phyloP scores from a whole-genome alignment of 768 basidiomycete genomes.

The Mycena crocata region DNA sequence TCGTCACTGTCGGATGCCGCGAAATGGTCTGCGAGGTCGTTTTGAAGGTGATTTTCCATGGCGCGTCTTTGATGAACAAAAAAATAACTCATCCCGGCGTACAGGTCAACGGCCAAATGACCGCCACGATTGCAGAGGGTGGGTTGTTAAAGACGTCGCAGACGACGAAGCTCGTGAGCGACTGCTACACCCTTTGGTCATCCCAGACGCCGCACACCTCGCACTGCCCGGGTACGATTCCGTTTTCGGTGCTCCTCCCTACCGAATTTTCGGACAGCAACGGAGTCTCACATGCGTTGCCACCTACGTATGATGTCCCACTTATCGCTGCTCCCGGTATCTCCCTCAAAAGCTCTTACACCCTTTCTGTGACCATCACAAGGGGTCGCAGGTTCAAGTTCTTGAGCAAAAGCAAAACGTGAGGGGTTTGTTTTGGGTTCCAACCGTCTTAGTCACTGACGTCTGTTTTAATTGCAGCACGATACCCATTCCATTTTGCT shows the following conservation, averaged over 20 bases:
- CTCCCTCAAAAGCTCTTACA: slow-evolving; percentile 56
- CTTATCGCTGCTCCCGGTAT: slow-evolving; percentile 50
- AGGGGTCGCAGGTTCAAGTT: slow-evolving; percentile 54
- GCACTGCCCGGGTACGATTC: slow-evolving; percentile 47
- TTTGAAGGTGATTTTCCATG: slow-evolving; percentile 50
- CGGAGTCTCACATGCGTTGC: slow-evolving; percentile 48
- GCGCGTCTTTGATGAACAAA: not conserved
- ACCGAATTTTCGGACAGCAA: slow-evolving; percentile 53
- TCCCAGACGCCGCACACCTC: slow-evolving; percentile 45
- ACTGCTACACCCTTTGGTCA: slow-evolving; percentile 51
- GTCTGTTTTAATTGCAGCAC: not conserved
- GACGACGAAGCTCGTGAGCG: slow-evolving; percentile 46
- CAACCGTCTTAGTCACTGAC: not conserved
- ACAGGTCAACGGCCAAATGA: slow-evolving; percentile 56
- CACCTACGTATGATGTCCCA: slow-evolving; percentile 58
- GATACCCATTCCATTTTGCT: not conserved
- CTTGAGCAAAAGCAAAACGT: not conserved
- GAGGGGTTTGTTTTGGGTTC: not conserved
- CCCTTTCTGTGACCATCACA: slow-evolving; percentile 55
- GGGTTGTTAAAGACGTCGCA: slow-evolving; percentile 39
- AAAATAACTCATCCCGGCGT: not conserved
- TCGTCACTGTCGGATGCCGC: slow-evolving; percentile 53
- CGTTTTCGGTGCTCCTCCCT: slow-evolving; percentile 61
- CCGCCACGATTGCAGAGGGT: slow-evolving; percentile 50
- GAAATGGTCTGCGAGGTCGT: slow-evolving; percentile 52